These are phyloP conservation scores for Endotrypanum monterogeii DNA, from an alignment of 208 protist genomes.

Conservation along the genomic window DNA sequence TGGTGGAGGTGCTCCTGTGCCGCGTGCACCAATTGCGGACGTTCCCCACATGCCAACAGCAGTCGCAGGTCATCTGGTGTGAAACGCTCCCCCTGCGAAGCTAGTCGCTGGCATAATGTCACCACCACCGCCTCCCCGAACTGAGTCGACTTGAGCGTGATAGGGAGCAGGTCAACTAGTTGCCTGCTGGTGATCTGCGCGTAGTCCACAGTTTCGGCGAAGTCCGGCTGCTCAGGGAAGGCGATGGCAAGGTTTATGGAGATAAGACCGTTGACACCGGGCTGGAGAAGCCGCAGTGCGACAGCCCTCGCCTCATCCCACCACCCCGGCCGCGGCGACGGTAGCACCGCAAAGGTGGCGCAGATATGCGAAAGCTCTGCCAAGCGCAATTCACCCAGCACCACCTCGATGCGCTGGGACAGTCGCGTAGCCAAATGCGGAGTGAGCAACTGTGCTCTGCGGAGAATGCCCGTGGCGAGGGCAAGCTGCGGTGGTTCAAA, in stretches of 20 bases:
- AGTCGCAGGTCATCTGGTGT: conserved; percentile 68
- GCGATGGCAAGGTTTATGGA: conserved; percentile 64
- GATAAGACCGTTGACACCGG: conserved; percentile 40
- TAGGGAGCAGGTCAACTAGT: conserved; percentile 68
- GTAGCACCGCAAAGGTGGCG: conserved; percentile 67
- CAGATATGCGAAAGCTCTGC: conserved; percentile 86
- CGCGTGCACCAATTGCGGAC: conserved; percentile 44
- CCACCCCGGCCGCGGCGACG: conserved; percentile 48
- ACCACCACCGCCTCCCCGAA: conserved; percentile 45
- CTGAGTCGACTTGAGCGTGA: conserved; percentile 33
- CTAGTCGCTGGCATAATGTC: conserved; percentile 51
- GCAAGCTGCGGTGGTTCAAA: conserved; percentile 81
- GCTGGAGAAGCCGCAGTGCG: conserved; percentile 46
- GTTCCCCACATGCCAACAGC: conserved; percentile 39
- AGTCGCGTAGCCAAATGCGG: conserved; percentile 49
- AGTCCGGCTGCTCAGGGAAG: conserved; percentile 63
- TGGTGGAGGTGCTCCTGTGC: conserved; percentile 51
- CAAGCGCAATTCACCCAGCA: conserved; percentile 76
- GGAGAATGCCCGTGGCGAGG: conserved; percentile 80
- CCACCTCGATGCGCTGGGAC: conserved; percentile 65
- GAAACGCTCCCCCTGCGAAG: conserved; percentile 44
- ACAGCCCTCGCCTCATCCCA: conserved; percentile 74
- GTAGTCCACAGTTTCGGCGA: conserved; percentile 58
- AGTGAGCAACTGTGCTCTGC: conserved; percentile 68
- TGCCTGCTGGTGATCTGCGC: conserved; percentile 56